Percentiles rank a stretch among this genome's conserved stretches.
These are phyloP conservation scores for Elongisporangium prolatum DNA, from an alignment of 352 stramenopile genomes.

Conservation along the genomic window DNA sequence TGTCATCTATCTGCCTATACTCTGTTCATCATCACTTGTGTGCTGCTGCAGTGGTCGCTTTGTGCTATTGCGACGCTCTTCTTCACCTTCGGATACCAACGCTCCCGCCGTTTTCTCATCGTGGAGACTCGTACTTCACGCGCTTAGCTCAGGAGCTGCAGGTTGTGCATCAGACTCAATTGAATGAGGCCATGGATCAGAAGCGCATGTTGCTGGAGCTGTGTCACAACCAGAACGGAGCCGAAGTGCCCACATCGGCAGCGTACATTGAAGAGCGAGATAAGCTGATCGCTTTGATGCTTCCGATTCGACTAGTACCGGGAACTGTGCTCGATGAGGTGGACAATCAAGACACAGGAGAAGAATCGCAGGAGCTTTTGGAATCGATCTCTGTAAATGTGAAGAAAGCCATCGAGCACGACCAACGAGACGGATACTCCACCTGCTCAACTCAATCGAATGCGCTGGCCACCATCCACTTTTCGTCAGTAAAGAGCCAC, in stretches of 20 bases:
- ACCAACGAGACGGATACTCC: constrained; percentile 4
- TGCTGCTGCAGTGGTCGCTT: constrained; percentile 22
- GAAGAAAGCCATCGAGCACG: constrained; percentile 6
- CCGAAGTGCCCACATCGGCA: constrained; percentile 5
- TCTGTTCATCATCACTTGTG: neutral
- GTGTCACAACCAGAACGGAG: constrained; percentile 20
- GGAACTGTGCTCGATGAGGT: constrained; percentile 11
- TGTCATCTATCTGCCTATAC: neutral
- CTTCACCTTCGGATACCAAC: constrained; percentile 21
- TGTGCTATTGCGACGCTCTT: constrained; percentile 22
- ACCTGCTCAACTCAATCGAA: neutral
- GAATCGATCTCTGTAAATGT: constrained; percentile 21
- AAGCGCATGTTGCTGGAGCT: constrained; percentile 25
- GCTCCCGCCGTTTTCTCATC: constrained; percentile 12
- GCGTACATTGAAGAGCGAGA: constrained; percentile 6
- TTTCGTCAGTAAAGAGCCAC: neutral
- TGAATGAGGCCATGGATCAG: constrained; percentile 22
- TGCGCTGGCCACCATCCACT: neutral
- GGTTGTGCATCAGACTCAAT: constrained; percentile 25
- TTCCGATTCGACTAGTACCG: constrained; percentile 9
- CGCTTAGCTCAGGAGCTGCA: constrained; percentile 36
- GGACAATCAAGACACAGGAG: constrained; percentile 14
- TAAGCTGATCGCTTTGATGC: constrained; percentile 10
- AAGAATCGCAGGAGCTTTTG: constrained; percentile 12
- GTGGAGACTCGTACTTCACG: constrained; percentile 19